Evolutionary conservation across 73 alveolate genomes (phyloP), one percentile per base, ranked within the genome.

Genomic region (Diophrys appendiculata): DNA sequence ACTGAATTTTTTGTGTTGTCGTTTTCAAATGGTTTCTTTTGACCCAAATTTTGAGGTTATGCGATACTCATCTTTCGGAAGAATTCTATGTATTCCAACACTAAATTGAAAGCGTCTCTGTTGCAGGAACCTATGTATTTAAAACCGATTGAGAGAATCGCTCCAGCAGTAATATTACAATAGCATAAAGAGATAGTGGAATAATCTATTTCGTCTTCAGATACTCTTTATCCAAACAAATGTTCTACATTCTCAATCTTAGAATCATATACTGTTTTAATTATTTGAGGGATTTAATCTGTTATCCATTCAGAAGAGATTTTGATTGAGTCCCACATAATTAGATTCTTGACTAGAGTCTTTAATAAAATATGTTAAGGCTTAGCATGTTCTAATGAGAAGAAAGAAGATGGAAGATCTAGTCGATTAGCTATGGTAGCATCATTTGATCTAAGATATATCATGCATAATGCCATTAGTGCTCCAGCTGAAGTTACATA

Each of bases 401-500:
- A 94, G 81, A 97, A 95, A 33, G 98, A 88, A 65, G 90, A 78
- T 24, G 99, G 99, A 26, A 95, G 90, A 77, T 90, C 91, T 54
- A 97, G 88, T 83, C 95, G 85, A 32, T 95, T 92, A 2, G 95
- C 97, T 13, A 95, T 86, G 5, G 60, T 43, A 11, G 60, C 18
- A 43, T 43, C 60, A 74, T 95, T 95, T 28, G 97, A 84, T 86
- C 93, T 94, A 72, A 97, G 74, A 90, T 94, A 95, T 64, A 91
- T 95, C 65, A 97, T 77, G 34, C 99, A 93, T 14, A 95, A 81
- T 30, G 99, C 98, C 25, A 95, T 90, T 31, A 95, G 67, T 23
- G 99, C 99, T 8, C 99, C 99, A 22, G 97, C 98, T 11, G 99
- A 77, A 5, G 99, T 97, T 30, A 95, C 95, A 87, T 94, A 93